Conservation (phyloP, 1,284 basidiomycete species). For the Neotropicomus parvogracilis region DNA sequence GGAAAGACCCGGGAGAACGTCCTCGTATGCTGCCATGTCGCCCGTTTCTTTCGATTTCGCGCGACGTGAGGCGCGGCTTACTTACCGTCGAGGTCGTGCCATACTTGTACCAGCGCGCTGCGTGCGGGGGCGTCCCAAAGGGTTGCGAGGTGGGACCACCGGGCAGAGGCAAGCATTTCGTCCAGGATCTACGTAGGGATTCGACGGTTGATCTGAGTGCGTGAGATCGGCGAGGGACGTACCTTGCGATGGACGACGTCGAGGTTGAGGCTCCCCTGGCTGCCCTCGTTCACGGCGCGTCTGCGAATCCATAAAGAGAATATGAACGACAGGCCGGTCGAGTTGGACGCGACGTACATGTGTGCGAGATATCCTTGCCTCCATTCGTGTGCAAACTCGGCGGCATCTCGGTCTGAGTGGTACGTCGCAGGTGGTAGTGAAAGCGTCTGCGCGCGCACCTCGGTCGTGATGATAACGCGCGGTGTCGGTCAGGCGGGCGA, state of each 20-base stretch:
- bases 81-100: slow-evolving; percentile 55
- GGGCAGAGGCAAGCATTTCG: slow-evolving; percentile 42
- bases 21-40: slow-evolving; percentile 49
- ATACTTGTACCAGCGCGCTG: slow-evolving; percentile 44
- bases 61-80: not conserved
- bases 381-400: slow-evolving; percentile 55
- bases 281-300: slow-evolving; percentile 40
- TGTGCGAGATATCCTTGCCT: slow-evolving; percentile 45
- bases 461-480: slow-evolving; percentile 14
- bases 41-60: too few species aligned
- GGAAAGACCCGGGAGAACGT: slow-evolving; percentile 47
- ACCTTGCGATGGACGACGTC: slow-evolving; percentile 50
- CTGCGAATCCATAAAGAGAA: not conserved
- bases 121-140: slow-evolving; percentile 44
- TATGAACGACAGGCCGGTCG: too few species aligned
- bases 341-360: slow-evolving; percentile 39
- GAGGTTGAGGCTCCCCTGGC: slow-evolving; percentile 46
- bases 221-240: not conserved
- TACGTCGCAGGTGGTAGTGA: too few species aligned
- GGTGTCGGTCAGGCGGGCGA: slow-evolving; percentile 33
- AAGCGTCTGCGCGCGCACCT: too few species aligned
- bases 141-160: slow-evolving; percentile 46
- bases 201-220: too few species aligned
- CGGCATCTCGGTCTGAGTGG: slow-evolving; percentile 39
- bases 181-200: slow-evolving; percentile 53